Conservation (phyloP, 208 protist species). For the Cochliopodium minus region DNA sequence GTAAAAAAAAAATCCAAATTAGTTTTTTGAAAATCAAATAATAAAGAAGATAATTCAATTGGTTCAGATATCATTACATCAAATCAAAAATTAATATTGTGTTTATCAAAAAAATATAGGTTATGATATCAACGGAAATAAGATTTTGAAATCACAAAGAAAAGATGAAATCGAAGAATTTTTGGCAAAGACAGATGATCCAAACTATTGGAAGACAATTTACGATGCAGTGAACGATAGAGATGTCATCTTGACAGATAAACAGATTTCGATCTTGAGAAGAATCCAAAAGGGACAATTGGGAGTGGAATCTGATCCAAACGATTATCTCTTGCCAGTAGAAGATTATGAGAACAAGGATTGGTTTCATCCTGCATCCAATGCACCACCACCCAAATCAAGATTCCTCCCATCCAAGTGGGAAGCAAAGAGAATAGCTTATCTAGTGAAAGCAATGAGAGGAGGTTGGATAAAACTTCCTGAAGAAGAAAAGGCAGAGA, state of each 20-base stretch:
- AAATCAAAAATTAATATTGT: too few species aligned
- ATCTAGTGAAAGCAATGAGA: conserved; percentile 55
- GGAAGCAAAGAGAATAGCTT: conserved; percentile 67
- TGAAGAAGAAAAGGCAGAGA: conserved; percentile 21
- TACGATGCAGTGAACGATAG: conserved; percentile 64
- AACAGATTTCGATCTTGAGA: conserved; percentile 68
- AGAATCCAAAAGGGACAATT: conserved; percentile 70
- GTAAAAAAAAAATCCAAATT: conserved; percentile 66
- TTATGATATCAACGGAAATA: conserved; percentile 69
- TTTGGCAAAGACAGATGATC: conserved; percentile 66
- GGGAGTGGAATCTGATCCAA: conserved; percentile 62
- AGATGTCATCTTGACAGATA: conserved; percentile 60
- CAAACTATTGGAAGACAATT: conserved; percentile 64
- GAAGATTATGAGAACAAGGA: conserved; percentile 6
- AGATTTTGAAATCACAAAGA: conserved; percentile 54
- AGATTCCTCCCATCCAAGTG: conserved; percentile 52
- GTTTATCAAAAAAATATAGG: too few species aligned
- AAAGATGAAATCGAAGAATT: conserved; percentile 59
- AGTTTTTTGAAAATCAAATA: conserved; percentile 54
- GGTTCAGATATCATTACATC: too few species aligned
- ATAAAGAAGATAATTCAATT: too few species aligned
- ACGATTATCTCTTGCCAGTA: conserved; percentile 35
- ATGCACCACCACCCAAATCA: conserved; percentile 45
- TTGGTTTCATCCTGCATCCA: neutral
- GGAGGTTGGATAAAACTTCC: neutral